A percentile compares a stretch with the other conserved stretches of the same genome.
These are phyloP conservation scores for Paraleonurus japonicus DNA, from an alignment of 257 asterid genomes.

Conservation along the genomic window DNA sequence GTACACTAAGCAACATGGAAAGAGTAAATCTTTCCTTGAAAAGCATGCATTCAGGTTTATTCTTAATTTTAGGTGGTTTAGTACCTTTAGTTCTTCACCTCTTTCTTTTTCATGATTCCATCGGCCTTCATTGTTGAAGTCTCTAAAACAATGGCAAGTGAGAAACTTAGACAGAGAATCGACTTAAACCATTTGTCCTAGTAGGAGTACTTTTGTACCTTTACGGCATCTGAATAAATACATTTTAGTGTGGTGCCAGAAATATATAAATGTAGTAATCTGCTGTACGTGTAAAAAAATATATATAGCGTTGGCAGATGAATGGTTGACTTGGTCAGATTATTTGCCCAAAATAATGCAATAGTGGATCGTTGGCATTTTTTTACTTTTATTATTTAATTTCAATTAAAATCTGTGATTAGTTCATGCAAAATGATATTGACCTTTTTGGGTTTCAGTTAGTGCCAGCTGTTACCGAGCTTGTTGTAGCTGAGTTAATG, in stretches of 20 bases:
- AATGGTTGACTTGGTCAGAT: background rate
- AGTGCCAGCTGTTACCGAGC: conserved; percentile 95
- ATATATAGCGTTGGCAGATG: background rate
- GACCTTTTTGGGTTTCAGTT: conserved; percentile 48
- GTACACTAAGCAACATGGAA: background rate
- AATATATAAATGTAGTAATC: background rate
- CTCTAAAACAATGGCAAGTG: background rate
- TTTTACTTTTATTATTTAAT: background rate
- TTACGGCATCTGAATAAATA: background rate
- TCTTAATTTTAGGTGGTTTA: background rate
- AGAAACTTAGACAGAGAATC: background rate
- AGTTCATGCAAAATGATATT: conserved; percentile 7
- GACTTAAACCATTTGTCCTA: background rate
- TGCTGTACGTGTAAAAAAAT: background rate
- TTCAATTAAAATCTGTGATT: background rate
- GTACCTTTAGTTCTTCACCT: background rate
- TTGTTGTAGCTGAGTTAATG: conserved; percentile 80
- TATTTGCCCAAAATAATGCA: background rate
- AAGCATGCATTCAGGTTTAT: background rate
- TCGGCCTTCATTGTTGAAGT: background rate
- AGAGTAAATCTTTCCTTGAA: background rate
- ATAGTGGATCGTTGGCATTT: background rate
- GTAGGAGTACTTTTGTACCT: background rate
- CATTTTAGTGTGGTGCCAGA: background rate
- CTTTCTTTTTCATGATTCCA: background rate